Conservation (phyloP, 1,284 basidiomycete species). For the Naganishia albida region DNA sequence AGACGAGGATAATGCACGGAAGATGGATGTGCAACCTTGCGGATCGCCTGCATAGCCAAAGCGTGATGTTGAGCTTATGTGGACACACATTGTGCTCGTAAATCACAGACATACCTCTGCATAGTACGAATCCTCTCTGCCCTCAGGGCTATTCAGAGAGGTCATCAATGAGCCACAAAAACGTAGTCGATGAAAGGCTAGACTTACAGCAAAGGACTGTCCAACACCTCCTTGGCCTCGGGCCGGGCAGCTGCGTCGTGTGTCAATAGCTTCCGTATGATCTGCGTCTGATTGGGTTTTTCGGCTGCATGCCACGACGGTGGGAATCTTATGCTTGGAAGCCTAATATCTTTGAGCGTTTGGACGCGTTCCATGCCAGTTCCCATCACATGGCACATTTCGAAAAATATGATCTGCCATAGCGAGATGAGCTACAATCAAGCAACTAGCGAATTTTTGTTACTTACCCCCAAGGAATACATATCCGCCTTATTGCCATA, state of each 20-base stretch:
- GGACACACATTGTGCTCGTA: too few relatives aligned
- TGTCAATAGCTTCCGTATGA: conserved; percentile 74
- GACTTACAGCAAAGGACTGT: conserved; percentile 66
- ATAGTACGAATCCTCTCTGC: conserved; percentile 34
- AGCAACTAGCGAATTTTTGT: background rate
- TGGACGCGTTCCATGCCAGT: conserved; percentile 83
- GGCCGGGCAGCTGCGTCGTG: conserved; percentile 83
- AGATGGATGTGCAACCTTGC: conserved; percentile 49
- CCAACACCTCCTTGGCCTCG: conserved; percentile 78
- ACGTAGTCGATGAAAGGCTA: background rate
- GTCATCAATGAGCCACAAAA: conserved; percentile 54
- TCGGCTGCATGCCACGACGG: conserved; percentile 64
- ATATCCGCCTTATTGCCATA: conserved; percentile 73
- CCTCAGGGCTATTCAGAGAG: conserved; percentile 48
- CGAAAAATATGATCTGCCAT: conserved; percentile 86
- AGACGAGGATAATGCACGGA: conserved; percentile 49
- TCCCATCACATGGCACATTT: conserved; percentile 89
- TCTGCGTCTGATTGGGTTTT: conserved; percentile 59
- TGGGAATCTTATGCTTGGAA: conserved; percentile 73
- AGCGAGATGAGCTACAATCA: background rate
- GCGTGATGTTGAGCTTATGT: background rate
- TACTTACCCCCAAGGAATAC: conserved; percentile 81
- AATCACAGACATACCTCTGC: conserved; percentile 32
- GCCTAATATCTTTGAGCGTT: conserved; percentile 75
- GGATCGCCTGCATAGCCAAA: conserved; percentile 33